These are phyloP conservation scores for Raffaelea albimanens DNA, from an alignment of 2,329 filamentous ascomycete species.

Conservation along the genomic window DNA sequence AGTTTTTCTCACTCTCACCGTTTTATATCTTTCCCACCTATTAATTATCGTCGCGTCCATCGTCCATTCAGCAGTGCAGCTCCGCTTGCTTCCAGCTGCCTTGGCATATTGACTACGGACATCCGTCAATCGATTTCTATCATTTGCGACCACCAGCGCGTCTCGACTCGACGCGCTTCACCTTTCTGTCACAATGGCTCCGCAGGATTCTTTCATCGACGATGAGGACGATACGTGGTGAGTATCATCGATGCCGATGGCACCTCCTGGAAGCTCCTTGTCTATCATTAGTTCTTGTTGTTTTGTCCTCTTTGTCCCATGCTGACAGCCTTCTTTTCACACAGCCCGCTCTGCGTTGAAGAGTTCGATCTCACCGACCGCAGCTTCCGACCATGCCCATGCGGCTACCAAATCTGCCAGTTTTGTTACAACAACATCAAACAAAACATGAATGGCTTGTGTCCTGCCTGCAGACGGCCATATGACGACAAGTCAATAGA, in stretches of 20 bases:
- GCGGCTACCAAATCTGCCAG: conserved; percentile 98
- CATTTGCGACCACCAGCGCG: neutral
- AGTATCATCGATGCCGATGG: conserved; percentile 15
- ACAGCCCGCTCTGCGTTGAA: conserved; percentile 92
- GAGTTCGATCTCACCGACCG: conserved; percentile 97
- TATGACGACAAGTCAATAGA: conserved; percentile 97
- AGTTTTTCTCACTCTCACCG: neutral
- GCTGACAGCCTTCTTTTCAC: neutral
- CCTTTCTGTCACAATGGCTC: conserved; percentile 42
- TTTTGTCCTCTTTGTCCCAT: no score
- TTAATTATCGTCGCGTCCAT: conserved; percentile 2
- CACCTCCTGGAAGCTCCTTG: no score
- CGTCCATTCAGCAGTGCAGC: neutral
- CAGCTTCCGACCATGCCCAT: conserved; percentile 94
- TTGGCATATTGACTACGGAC: neutral
- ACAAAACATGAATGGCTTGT: conserved; percentile 93
- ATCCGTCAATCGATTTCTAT: neutral
- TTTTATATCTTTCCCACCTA: neutral
- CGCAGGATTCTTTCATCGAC: conserved; percentile 62
- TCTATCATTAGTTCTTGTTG: no score
- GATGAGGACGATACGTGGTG: conserved; percentile 64
- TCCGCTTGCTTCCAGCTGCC: neutral
- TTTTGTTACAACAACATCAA: conserved; percentile 99
- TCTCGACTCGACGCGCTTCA: neutral
- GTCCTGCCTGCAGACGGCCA: conserved; percentile 89